Evolutionary conservation across 352 stramenopile genomes (phyloP).

Genomic region (Phytophthora chlamydospora): DNA sequence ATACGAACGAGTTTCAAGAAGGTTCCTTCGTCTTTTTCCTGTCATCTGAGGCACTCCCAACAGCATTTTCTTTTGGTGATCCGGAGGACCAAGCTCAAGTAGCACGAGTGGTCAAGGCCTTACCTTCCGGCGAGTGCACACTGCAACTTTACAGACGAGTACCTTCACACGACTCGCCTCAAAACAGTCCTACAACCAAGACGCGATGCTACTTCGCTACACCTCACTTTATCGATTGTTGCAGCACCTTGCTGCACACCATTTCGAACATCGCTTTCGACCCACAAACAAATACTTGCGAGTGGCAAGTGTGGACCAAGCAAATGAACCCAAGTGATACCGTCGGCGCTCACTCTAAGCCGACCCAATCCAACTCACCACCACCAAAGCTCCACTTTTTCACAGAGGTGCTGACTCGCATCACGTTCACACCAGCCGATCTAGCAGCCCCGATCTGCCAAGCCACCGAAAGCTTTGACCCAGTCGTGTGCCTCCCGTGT

Average conservation of each 20-base stretch:
- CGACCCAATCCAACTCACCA: constrained; percentile 2
- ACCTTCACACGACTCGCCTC: constrained; percentile 1
- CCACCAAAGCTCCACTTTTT: constrained; percentile 34
- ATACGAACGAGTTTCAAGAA: constrained; percentile 36
- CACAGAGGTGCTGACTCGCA: constrained; percentile 36
- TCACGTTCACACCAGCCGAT: constrained; percentile 35
- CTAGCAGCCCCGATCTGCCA: constrained; percentile 13
- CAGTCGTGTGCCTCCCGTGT: constrained; percentile 10
- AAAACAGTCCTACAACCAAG: constrained; percentile 8
- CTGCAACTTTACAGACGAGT: constrained; percentile 45
- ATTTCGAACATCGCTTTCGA: constrained; percentile 44
- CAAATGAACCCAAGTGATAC: neutral
- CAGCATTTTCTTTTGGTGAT: constrained; percentile 9
- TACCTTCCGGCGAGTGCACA: constrained; percentile 41
- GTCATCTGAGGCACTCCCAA: constrained; percentile 24
- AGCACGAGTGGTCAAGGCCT: constrained; percentile 34
- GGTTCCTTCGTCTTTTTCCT: constrained; percentile 43
- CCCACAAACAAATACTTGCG: constrained; percentile 26
- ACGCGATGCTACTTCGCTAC: constrained; percentile 38
- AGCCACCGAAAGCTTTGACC: neutral
- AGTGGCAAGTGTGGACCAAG: constrained; percentile 22
- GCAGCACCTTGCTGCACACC: constrained; percentile 40
- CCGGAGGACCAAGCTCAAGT: constrained; percentile 43
- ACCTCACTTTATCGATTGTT: constrained; percentile 51
- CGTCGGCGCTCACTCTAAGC: neutral